Evolutionary conservation across 2,329 filamentous ascomycete species (phyloP).

Genomic region (Lizonia empirigonia): DNA sequence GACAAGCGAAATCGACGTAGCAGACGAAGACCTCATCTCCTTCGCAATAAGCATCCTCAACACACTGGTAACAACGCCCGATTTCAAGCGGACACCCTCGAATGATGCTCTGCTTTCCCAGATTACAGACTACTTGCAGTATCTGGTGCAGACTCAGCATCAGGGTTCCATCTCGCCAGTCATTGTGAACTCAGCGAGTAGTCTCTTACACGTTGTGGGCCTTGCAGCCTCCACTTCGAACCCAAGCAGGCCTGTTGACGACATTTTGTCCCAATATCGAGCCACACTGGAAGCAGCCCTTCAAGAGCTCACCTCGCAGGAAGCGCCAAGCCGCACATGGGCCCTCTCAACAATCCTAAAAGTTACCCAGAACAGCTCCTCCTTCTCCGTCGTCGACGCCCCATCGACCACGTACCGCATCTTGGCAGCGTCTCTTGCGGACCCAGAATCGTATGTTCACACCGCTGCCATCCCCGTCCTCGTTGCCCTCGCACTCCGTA

Average conservation of each 20-base stretch:
- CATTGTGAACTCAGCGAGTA: constrained; percentile 34
- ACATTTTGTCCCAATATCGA: constrained; percentile 58
- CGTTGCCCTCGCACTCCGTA: constrained; percentile 64
- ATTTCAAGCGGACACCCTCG: constrained; percentile 39
- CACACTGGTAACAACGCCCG: constrained; percentile 43
- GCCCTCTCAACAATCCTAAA: constrained; percentile 40
- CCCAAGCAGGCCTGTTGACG: neutral
- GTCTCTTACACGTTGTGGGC: constrained; percentile 58
- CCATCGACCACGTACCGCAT: constrained; percentile 68
- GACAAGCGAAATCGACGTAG: constrained; percentile 15
- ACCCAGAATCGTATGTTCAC: constrained; percentile 74
- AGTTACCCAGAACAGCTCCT: constrained; percentile 59
- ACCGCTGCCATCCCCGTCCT: constrained; percentile 70
- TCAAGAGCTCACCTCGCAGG: constrained; percentile 38
- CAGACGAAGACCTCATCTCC: constrained; percentile 47
- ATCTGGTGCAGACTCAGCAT: constrained; percentile 24
- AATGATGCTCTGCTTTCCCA: constrained; percentile 22
- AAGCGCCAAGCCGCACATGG: constrained; percentile 47
- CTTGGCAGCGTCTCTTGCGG: constrained; percentile 67
- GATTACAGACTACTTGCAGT: constrained; percentile 27
- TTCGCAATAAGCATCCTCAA: constrained; percentile 51
- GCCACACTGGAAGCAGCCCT: constrained; percentile 28
- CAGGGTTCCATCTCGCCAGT: constrained; percentile 21
- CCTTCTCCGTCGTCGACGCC: constrained; percentile 67
- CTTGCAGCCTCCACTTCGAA: constrained; percentile 56